Evolutionary conservation across 2,329 filamentous ascomycete species (phyloP), one percentile per base, ranked within the genome.

Genomic region (Paecilomyces fulvus): DNA sequence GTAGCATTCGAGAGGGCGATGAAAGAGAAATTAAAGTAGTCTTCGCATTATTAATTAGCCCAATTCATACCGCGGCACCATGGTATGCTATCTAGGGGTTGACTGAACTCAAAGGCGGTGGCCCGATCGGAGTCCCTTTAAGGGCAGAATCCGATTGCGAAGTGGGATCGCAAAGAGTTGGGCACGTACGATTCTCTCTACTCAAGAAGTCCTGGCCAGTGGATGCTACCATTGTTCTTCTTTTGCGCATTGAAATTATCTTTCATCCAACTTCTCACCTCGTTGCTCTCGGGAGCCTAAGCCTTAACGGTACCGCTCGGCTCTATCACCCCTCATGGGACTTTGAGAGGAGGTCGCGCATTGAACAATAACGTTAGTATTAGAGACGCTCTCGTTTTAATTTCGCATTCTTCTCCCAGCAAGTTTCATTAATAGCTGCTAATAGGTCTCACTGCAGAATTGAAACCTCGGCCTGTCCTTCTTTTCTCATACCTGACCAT

Each of bases 31-130:
- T 4, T 7, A n/a, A 37, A 10, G 5, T 7, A 37, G 33, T 9
- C 17, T 9, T 17, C 5, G 37, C 6, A 17, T n/a, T n/a, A n/a
- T n/a, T 28, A 28, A 28, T 28, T 28, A 28, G 25, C 7, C 7
- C 37, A 43, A 43, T n/a, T n/a, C 37, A 43, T 43, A 43, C n/a
- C 17, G 37, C 4, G 37, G 25, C 9, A n/a, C 8, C 37, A 49
- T 53, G 30, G 30, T 31, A 43, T 55, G 54, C 48, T 55, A 46
- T 31, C 52, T 33, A 21, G 55, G 55, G 49, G 55, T 53, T 50
- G 57, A 58, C 28, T 31, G 48, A 49, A 37, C 17, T 17, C 14
- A 43, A 43, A 43, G 37, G 37, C 37, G 37, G 37, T 43, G 37
- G 37, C 14, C n/a, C n/a, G n/a, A n/a, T 17, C 37, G 37, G 37